Evolutionary conservation across 2,329 filamentous ascomycete genomes (phyloP).

Genomic region (Podosphaera xanthii): DNA sequence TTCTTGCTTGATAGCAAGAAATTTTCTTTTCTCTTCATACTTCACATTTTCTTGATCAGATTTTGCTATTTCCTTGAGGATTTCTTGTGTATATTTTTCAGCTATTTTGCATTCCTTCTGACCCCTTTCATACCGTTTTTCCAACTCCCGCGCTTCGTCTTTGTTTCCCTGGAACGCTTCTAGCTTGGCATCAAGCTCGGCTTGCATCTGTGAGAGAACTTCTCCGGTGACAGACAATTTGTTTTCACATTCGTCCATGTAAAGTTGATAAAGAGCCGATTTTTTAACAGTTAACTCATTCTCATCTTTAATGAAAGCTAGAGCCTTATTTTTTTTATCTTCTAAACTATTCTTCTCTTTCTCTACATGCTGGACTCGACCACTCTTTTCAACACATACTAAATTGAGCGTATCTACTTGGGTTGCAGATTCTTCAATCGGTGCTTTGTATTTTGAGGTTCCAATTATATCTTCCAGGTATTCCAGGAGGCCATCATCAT

Average conservation of each 20-base stretch:
- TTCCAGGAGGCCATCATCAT: slow-evolving; percentile 86
- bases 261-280: slow-evolving; percentile 79
- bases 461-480: slow-evolving; percentile 98
- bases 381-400: slow-evolving; percentile 83
- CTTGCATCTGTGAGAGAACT: slow-evolving; percentile 74
- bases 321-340: slow-evolving; percentile 87
- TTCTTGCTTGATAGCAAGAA: slow-evolving; percentile 71
- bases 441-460: slow-evolving; percentile 92
- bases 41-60: slow-evolving; percentile 95
- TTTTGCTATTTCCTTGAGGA: slow-evolving; percentile 72
- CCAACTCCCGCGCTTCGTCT: slow-evolving; percentile 69
- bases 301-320: slow-evolving; percentile 74
- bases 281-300: slow-evolving; percentile 83
- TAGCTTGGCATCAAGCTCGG: slow-evolving; percentile 63
- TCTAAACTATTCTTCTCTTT: slow-evolving; percentile 86
- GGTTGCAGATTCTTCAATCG: slow-evolving; percentile 78
- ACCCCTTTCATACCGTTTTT: slow-evolving; percentile 65
- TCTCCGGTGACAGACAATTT: slow-evolving; percentile 78
- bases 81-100: slow-evolving; percentile 56
- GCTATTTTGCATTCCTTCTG: slow-evolving; percentile 62
- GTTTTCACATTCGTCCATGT: slow-evolving; percentile 68
- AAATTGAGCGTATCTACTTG: slow-evolving; percentile 89
- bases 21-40: slow-evolving; percentile 94
- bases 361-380: slow-evolving; percentile 87
- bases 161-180: slow-evolving; percentile 82